phyloP scores from a whole-genome alignment of 108 stramenopile species.

The Skeletonema tropicum region DNA sequence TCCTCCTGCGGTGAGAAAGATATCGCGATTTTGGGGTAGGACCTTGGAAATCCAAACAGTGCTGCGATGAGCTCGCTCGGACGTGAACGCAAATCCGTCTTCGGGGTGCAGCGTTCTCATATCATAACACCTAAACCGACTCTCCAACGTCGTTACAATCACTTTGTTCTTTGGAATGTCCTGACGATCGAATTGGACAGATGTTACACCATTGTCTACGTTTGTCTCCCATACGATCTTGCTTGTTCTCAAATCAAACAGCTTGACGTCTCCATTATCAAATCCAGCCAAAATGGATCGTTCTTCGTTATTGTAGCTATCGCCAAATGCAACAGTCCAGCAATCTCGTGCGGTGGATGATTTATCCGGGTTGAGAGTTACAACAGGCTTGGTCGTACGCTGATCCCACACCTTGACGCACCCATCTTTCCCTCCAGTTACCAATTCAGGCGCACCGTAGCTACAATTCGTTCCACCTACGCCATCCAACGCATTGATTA shows the following conservation, averaged over 20 bases:
- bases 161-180: constrained; percentile 94
- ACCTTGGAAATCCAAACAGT: constrained; percentile 79
- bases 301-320: constrained; percentile 83
- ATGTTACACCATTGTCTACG: constrained; percentile 85
- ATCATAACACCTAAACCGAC: constrained; percentile 83
- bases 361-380: constrained; percentile 71
- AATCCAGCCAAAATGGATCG: constrained; percentile 83
- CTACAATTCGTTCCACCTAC: constrained; percentile 69
- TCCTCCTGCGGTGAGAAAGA: constrained; percentile 87
- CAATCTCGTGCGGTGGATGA: constrained; percentile 77
- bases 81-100: constrained; percentile 73
- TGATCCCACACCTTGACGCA: constrained; percentile 89
- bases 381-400: constrained; percentile 65
- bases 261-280: constrained; percentile 92
- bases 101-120: constrained; percentile 76
- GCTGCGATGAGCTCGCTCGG: constrained; percentile 80
- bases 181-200: constrained; percentile 80
- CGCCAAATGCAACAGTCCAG: constrained; percentile 90
- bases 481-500: constrained; percentile 88
- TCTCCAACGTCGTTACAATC: constrained; percentile 86
- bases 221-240: constrained; percentile 87
- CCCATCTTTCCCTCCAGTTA: constrained; percentile 88
- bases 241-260: constrained; percentile 79
- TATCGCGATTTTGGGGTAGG: constrained; percentile 88
- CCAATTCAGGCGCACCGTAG: constrained; percentile 85